Evolutionary conservation across 345 rosid genomes (phyloP), one percentile per base, ranked within the genome.

Genomic region (Arabidopsis thaliana): DNA sequence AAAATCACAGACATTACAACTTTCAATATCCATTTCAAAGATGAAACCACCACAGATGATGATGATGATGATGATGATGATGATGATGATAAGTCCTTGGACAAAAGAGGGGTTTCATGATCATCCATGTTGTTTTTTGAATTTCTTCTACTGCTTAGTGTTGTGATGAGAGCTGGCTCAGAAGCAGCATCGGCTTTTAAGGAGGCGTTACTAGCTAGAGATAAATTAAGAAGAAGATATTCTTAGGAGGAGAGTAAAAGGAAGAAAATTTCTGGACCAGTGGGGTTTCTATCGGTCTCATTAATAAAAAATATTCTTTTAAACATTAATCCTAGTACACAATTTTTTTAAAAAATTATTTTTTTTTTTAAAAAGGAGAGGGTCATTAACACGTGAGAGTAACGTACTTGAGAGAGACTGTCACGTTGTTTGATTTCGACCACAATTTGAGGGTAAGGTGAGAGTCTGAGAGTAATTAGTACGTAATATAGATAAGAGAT

Each of bases 1-100:
- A 91, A 83, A 50, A 87, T 38, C 57, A 80, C 82, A 85, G 91
- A 86, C 67, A 89, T 87, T 14, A 80, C 72, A 80, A 65, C 38
- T 71, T 71, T 81, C 57, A 93, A 77, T 68, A 80, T 24, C 90
- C 90, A 86, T 83, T 84, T 86, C 56, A 72, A 30, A 6, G 80
- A 81, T 32, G 85, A 85, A 48, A 41, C 73, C 65, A 82, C 63
- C 11, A 82, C 30, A 49, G 81, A 33, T 5, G 80, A 16, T 13
- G 72, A 46, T 16, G 78, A 52, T 11, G 68, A 8, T 3, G 74
- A 5, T 8, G 77, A n/a, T 10, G 75, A 33, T 24, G 45, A 67
- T 67, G 65, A 9, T 6, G 20, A 16, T 16, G 20, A 16, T 16
- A 16, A 16, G 20, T 41, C 71, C 49, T 41, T 71, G 1, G 59